Base-by-base conservation (phyloP, 805 yeast genomes). In the Metschnikowia lochheadii region DNA sequence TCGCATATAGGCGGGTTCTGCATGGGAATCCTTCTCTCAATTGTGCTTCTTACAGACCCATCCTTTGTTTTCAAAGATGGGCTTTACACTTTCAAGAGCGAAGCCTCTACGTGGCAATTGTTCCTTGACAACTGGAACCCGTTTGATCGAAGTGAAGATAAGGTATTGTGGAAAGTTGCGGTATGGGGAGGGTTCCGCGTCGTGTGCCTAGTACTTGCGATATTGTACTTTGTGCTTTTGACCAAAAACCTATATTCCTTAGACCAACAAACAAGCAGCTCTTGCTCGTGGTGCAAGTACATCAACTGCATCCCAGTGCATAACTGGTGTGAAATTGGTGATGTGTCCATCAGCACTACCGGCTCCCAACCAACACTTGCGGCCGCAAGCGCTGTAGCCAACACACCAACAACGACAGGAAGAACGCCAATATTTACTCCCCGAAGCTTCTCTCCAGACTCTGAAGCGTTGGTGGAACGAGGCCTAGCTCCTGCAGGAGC, bases 1-100 rank as follows among this genome's bases (percentile, higher is more conserved):
- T 76, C 86, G 40, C 90, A 85, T 63, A 78, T 85, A 56, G 91
- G 91, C 10, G 91, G 91, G 5, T 83, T 85, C 66, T 77, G 82
- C 21, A 68, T 81, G 66, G 91, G 91, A 0, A 36, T 82, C 0
- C 61, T 80, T 26, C 56, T 74, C 33, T 80, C 85, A 0, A 58
- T 82, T 0, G 66, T 76, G 1, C 54, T 84, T 10, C 59, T 85
- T 37, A 73, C 80, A 37, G 84, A 82, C 53, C 91, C 91, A 1
- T 67, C 72, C 15, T 79, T 77, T 51, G 69, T 72, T 2, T 74
- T 68, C 56, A 49, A 55, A 8, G 73, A 72, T 51, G 75, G 76
- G 3, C 64, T 71, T 20, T 71, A 72, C 39, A 66, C 73, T 3
- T 70, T 68, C 51, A 61, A 64, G 8, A 62, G 67, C 5, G 57